These are phyloP conservation scores for Chlamydomonas urium DNA, from an alignment of 139 green algal genomes.

Conservation along the genomic window DNA sequence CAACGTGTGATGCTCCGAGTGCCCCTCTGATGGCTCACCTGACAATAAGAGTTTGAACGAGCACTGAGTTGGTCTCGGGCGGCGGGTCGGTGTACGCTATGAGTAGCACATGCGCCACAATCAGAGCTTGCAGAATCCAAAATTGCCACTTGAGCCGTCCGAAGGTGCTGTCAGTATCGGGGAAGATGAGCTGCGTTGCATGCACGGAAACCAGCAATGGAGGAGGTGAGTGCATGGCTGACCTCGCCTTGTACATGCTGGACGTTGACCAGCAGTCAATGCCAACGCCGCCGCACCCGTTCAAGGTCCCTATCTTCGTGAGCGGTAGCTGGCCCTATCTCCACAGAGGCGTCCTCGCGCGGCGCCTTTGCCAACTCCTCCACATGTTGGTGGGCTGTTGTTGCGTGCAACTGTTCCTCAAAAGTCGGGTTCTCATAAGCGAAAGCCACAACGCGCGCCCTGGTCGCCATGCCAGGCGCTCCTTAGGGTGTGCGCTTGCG, in stretches of 20 bases:
- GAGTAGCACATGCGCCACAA: background rate
- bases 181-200: constrained; percentile 4
- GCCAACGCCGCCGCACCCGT: too few species aligned
- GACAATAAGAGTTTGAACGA: background rate
- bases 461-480: background rate
- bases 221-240: too few species aligned
- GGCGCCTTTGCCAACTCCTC: background rate
- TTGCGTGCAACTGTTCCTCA: background rate
- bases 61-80: background rate
- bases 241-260: too few species aligned
- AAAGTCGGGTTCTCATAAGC: background rate
- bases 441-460: background rate
- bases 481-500: too few species aligned
- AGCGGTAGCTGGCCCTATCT: background rate
- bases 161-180: background rate
- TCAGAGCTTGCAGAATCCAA: background rate
- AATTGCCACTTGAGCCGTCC: constrained; percentile 4
- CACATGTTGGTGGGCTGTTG: background rate
- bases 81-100: constrained; percentile 9
- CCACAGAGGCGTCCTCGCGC: background rate
- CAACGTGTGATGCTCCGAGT: background rate
- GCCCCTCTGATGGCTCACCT: background rate
- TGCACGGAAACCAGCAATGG: background rate
- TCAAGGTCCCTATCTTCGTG: background rate
- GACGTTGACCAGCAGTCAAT: too few species aligned